Evolutionary conservation across 164 flowering plant genomes (phyloP), one percentile per base, ranked within the genome.

Genomic region (Platanus orientalis): DNA sequence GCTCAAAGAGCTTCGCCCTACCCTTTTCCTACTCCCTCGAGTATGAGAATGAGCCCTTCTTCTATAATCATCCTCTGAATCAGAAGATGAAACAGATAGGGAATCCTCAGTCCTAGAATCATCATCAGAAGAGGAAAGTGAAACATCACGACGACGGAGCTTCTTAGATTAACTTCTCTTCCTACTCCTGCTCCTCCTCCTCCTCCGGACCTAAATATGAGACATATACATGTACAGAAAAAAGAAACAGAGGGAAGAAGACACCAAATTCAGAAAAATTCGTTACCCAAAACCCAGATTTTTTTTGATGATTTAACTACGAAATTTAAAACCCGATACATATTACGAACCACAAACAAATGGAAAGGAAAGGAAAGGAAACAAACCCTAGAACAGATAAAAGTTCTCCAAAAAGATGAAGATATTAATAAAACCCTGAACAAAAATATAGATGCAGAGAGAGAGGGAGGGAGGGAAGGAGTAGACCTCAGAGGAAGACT

Each of bases 151-250:
- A 5, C 63, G 80, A 17, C 66, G 69, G 44, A 67, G 65, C 77
- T 84, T 92, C 84, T 83, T 86, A 21, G 88, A 80, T 64, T 83
- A 84, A 55, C 56, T 77, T 54, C 72, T 80, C 71, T 66, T 3
- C 42, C 42, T 36, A 36, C 42, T 81, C 73, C 78, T 86, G 76
- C 57, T 79, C 27, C 63, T 66, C 34, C 39, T 64, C n/a, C 55
- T 69, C 47, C n/a, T 65, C 56, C 24, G 54, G n/a, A 56, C 66
- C 71, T 68, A 62, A 58, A 65, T 53, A 53, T 51, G 16, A 36
- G 27, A 42, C 29, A 60, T 54, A 13, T 11, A 52, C 32, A 40
- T 23, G 61, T 6, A 32, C 3, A 1, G 2, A 64, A 16, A 49
- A 36, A 36, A 36, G 34, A 19, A 40, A 54, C 23, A 28, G 21